phyloP scores from a whole-genome alignment of 1,284 basidiomycete species.

The Tilletia horrida region DNA sequence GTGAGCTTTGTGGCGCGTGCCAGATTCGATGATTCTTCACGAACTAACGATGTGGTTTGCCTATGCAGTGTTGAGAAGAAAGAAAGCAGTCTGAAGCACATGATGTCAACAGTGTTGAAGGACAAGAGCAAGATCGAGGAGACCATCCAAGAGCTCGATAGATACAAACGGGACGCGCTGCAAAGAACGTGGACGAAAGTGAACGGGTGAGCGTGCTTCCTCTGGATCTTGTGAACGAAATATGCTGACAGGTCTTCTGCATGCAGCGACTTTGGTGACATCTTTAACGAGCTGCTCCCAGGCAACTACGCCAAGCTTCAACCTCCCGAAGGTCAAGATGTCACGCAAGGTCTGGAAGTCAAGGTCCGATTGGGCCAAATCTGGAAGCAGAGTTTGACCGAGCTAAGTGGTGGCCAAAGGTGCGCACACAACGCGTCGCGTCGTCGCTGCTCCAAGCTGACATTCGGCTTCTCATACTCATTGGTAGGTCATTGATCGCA shows the following conservation, averaged over 20 bases:
- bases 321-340: slow-evolving; percentile 85
- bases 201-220: slow-evolving; percentile 64
- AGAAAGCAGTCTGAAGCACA: slow-evolving; percentile 79
- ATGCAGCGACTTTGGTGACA: slow-evolving; percentile 80
- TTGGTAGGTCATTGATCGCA: slow-evolving; percentile 80
- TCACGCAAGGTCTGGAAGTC: slow-evolving; percentile 93
- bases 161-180: slow-evolving; percentile 88
- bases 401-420: slow-evolving; percentile 95
- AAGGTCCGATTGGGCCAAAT: slow-evolving; percentile 90
- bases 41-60: not conserved
- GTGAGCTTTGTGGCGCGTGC: too few relatives aligned
- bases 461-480: too few relatives aligned
- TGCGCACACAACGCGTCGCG: slow-evolving; percentile 45
- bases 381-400: slow-evolving; percentile 96
- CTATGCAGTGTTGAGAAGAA: slow-evolving; percentile 82
- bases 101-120: slow-evolving; percentile 80
- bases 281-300: slow-evolving; percentile 91
- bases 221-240: not conserved
- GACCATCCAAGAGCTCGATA: slow-evolving; percentile 87
- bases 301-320: slow-evolving; percentile 95
- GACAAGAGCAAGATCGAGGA: slow-evolving; percentile 95
- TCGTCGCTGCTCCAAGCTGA: too few relatives aligned
- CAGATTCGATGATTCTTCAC: too few relatives aligned
- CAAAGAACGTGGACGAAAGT: slow-evolving; percentile 95
- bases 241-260: not conserved